Evolutionary conservation across 208 protist genomes (phyloP).

Genomic region (Willaertia magna): DNA sequence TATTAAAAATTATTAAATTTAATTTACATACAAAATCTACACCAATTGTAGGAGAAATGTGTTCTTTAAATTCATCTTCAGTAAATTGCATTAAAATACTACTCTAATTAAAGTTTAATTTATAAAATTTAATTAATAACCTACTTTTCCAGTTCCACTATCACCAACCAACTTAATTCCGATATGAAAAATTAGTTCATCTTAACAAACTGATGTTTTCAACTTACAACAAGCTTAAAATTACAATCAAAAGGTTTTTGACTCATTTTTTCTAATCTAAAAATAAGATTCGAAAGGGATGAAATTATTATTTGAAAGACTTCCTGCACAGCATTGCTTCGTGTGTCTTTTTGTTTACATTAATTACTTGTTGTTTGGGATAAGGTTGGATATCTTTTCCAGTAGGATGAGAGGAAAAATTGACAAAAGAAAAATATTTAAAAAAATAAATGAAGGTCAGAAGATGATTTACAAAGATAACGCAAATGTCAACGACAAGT

Average conservation of each 20-base stretch:
- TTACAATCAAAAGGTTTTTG: neutral
- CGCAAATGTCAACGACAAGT: too few relatives aligned
- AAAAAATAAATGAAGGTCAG: too few relatives aligned
- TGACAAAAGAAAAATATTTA: too few relatives aligned
- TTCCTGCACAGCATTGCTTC: too few relatives aligned
- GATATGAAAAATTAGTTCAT: neutral
- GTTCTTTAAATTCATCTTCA: neutral
- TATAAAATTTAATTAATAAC: neutral
- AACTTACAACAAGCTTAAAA: neutral
- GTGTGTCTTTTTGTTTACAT: too few relatives aligned
- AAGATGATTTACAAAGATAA: too few relatives aligned
- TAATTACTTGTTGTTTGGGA: too few relatives aligned
- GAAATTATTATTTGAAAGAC: too few relatives aligned
- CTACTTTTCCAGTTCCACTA: neutral
- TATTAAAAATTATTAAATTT: neutral
- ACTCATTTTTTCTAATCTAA: neutral
- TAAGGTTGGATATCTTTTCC: too few relatives aligned
- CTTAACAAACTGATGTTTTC: neutral
- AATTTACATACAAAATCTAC: conserved; percentile 8
- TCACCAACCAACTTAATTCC: neutral
- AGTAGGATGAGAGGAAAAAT: too few relatives aligned
- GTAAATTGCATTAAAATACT: neutral
- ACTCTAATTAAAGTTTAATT: neutral
- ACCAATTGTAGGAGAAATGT: neutral
- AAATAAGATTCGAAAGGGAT: too few relatives aligned